Evolutionary conservation across 306 rosid genomes (phyloP), one percentile per base, ranked within the genome.

Genomic region (Calophaca sinica): DNA sequence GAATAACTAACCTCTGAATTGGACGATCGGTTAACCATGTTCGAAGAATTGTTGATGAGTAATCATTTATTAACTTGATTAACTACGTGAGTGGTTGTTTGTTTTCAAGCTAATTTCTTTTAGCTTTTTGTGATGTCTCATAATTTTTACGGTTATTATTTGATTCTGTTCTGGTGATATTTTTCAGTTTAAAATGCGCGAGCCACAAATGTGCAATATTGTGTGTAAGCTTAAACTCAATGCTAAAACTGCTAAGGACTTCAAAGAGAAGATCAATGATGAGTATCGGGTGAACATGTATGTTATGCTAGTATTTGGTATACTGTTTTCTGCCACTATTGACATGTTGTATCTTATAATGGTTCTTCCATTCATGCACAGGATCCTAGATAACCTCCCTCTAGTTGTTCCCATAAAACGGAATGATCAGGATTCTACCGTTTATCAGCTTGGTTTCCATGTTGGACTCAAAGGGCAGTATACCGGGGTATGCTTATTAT

Each of bases 211-310:
- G 96, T 94, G 99, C 79, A 87, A 84, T 68, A 79, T 92, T 57
- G 79, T 86, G 65, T 86, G 97, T 71, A 84, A 61, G 44, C 29
- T 84, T 45, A 81, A 73, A 36, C 93, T 91, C 31, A 89, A 90
- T 87, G 93, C 96, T 39, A 94, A 94, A 86, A 73, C 82, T 26
- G 83, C 96, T 4, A 94, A 92, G 88, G 90, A 86, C 68, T 92
- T 92, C 73, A 94, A 90, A 76, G 96, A 90, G 90, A 94, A 94
- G 89, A 94, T 94, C 82, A 80, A 68, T 83, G 99, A 94, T 57
- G 97, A 94, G 78, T 94, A 94, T 82, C 91, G 96, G 73, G 97
- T 94, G 83, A 94, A 94, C 91, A 94, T 94, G 99, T 92, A 87
- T 61, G 90, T 48, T 49, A 73, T 70, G 65, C 74, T 28, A 6